These are phyloP conservation scores for Elaeagnus macrophylla DNA, from an alignment of 306 rosid species.

Conservation along the genomic window DNA sequence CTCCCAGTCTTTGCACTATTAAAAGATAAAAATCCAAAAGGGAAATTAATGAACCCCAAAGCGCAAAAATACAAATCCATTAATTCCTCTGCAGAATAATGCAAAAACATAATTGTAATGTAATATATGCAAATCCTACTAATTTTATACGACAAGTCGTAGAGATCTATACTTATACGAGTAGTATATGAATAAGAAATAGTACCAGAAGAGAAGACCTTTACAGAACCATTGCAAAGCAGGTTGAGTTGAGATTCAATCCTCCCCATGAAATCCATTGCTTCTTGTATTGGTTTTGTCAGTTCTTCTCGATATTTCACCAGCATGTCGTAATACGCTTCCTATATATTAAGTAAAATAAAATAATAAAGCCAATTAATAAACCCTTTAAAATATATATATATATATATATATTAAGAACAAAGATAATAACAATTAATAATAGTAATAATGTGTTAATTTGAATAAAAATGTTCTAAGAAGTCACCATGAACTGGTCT, in stretches of 20 bases:
- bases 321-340: constrained; percentile 87
- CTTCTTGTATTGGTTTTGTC: constrained; percentile 89
- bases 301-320: constrained; percentile 90
- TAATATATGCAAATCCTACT: too few species aligned
- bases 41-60: too few species aligned
- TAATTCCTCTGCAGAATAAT: too few species aligned
- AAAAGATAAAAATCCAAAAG: too few species aligned
- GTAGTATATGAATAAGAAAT: background rate
- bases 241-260: constrained; percentile 73
- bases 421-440: background rate
- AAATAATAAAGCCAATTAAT: background rate
- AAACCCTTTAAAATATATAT: too few species aligned
- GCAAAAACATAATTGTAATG: too few species aligned
- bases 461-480: background rate
- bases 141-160: background rate
- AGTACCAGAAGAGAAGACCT: constrained; percentile 60
- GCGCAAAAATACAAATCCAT: too few species aligned
- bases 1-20: too few species aligned
- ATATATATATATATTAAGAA: background rate
- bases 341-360: constrained; percentile 32
- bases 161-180: background rate
- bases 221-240: constrained; percentile 56
- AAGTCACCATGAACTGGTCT: constrained; percentile 81
- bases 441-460: background rate
- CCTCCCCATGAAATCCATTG: constrained; percentile 89